Evolutionary conservation across 2,329 filamentous ascomycete genomes (phyloP), one percentile per base, ranked within the genome.

Genomic region (Sporothrix protearum): DNA sequence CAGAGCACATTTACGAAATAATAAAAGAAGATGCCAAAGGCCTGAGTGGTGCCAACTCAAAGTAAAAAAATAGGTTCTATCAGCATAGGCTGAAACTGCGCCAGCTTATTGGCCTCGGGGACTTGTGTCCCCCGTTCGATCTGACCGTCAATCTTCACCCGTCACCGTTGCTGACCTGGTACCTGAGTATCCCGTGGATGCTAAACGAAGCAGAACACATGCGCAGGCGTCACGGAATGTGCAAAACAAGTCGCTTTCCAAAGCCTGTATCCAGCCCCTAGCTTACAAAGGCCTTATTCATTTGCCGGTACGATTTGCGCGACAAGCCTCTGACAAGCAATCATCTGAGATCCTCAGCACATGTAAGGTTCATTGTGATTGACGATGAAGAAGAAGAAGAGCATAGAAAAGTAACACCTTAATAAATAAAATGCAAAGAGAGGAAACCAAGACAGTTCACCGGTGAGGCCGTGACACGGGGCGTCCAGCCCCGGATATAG

Each of bases 201-300:
- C 14, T 47, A 16, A 66, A 66, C 45, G 42, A 66, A 42, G 14
- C 14, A 33, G 3, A 33, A 16, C 22, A 22, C 59, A 39, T 45
- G 16, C 8, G 30, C n/a, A 39, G 59, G 59, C 30, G 39, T 39
- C 55, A 12, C 55, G 33, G 5, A 10, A 19, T 5, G 30, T 33
- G 55, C 55, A 39, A 61, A 61, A 39, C 49, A 53, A 57, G 12
- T 14, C 28, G 28, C 28, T 30, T 57, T 2, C n/a, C 6, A 9
- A 39, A 2, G 25, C 25, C 22, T 25, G 30, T 25, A 30, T 10
- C 55, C 42, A n/a, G 63, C 25, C 10, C 64, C 28, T 14, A 16
- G 67, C 67, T 69, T 57, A 69, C 67, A 57, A 59, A 69, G 51
- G 49, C 9, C n/a, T 69, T 57, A 69, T 69, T 68, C 67, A 69